Base-by-base conservation (phyloP, 2,329 filamentous ascomycete species). In the Aspergillus ibericus region DNA sequence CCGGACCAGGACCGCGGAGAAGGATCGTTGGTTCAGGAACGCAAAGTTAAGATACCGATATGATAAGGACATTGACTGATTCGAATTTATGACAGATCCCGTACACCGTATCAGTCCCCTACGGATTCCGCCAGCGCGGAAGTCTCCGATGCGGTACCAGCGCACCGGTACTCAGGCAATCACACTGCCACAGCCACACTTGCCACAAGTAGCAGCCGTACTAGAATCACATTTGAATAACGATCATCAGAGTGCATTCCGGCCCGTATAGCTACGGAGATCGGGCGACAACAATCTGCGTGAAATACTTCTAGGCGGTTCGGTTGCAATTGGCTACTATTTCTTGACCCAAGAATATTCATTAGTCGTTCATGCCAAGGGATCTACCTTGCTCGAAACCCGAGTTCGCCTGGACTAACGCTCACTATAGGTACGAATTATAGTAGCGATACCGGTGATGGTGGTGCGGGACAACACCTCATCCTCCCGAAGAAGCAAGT, bases 1-100 rank as follows among this genome's bases (percentile, higher is more conserved):
- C 59, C 55, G 51, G 51, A 25, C 51, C 47, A 42, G 35, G 36
- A 54, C 59, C 59, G 59, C 55, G 59, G 59, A 60, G 59, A 60
- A 59, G 51, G 50, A 44, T 53, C 34, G 36, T 18, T 51, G 36
- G 51, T 34, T n/a, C 58, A 60, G 58, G 55, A 48, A 48, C 44
- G 22, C 22, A 54, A 38, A 38, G 34, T 27, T 32, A 27, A 54
- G 15, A 59, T 49, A 46, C 22, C 34, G 48, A 36, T 44, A 48
- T 34, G 40, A 56, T 42, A 52, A 53, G 48, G 27, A 36, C 27
- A 51, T 22, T 5, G 34, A 13, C 35, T 53, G 53, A 59, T 52
- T 34, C 49, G 40, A 54, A 51, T 52, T 48, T 49, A 60, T 60
- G 52, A 60, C 47, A 51, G 47, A 51, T 47, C 34, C n/a, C 25